Evolutionary conservation across 306 rosid species (phyloP), one percentile per base, ranked within the genome.

Genomic region (Quillaja saponaria): DNA sequence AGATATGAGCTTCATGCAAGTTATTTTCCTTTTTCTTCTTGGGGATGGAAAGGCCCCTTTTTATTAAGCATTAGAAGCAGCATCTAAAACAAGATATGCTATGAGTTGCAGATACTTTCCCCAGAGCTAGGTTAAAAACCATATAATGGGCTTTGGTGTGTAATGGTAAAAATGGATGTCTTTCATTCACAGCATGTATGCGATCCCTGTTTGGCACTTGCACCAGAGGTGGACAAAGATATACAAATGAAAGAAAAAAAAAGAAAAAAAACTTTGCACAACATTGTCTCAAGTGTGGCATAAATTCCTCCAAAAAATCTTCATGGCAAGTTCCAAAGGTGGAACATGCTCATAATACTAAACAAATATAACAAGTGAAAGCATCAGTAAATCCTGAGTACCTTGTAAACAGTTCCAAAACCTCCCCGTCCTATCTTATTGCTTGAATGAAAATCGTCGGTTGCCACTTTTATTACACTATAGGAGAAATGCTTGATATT

Each of bases 341-440:
- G 4, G 13, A 55, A 49, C 76, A 54, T 44, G 62, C 35, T 63
- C 49, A 62, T 15, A 61, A 58, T 61, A 63, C 71, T 58, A 52
- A 25, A 50, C 13, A 28, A 11, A 40, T 59, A 33, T 56, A 71
- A 62, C 63, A 58, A 52, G 52, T 67, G 47, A 33, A 44, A 49
- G 56, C 14, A 37, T 49, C 11, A 37, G 57, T 31, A 47, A 55
- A 17, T 40, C 34, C 38, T 34, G 34, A 61, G 58, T 87, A 94
- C 99, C 99, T 83, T 73, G 69, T 81, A 89, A 71, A 94, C 99
- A 14, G 83, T 81, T 61, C 99, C 99, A 73, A 89, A 94, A 35
- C 99, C 97, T 54, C 99, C 99, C 13, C 83, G 77, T 71, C 99
- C 99, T 39, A 94, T 69, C 86, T 81, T 89, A 60, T 82, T 81